Evolutionary conservation across 345 rosid genomes (phyloP), one percentile per base, ranked within the genome.

Genomic region (Dipteronia dyeriana): DNA sequence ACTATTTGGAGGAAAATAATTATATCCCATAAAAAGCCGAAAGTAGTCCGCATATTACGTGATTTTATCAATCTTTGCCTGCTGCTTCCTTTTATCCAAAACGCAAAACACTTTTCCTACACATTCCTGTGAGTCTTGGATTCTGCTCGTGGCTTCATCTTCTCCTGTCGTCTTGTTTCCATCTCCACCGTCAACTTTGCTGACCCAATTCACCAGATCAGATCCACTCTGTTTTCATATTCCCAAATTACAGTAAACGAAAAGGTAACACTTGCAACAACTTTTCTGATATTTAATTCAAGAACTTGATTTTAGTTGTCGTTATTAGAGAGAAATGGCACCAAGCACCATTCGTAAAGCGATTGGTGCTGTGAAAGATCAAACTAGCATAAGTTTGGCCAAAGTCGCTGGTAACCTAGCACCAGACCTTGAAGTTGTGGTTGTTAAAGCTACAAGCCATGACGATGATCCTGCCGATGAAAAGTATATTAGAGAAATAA

Each of bases 331-430:
- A 61, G 59, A 25, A 70, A 93, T 96, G 98, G 92, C 98, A 68
- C 83, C 91, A 62, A 94, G 92, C 89, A 88, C 96, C 68, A 93
- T 96, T 74, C 91, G 98, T 20, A 96, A 91, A 79, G 97, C 99
- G 75, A 89, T 96, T 64, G 99, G 99, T 57, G 92, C 95, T 4
- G 98, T 96, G 43, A 96, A 96, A 79, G 99, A 96, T 70, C 99
- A 96, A 62, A 96, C 99, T 10, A 96, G 97, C 68, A 96, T 96
- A 3, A 84, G 99, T 65, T 81, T 96, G 31, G 99, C 99, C 13
- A 96, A 94, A 76, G 97, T 96, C 14, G 91, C 95, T 0, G 89
- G 99, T 59, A 94, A 92, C 85, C 72, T 92, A 79, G 97, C 98
- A n/a, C 98, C 99, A 60, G 98, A 96, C 79, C 97, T 96, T 3